Conservation (phyloP, 2,329 filamentous ascomycete species). For the Cadophora sp. region DNA sequence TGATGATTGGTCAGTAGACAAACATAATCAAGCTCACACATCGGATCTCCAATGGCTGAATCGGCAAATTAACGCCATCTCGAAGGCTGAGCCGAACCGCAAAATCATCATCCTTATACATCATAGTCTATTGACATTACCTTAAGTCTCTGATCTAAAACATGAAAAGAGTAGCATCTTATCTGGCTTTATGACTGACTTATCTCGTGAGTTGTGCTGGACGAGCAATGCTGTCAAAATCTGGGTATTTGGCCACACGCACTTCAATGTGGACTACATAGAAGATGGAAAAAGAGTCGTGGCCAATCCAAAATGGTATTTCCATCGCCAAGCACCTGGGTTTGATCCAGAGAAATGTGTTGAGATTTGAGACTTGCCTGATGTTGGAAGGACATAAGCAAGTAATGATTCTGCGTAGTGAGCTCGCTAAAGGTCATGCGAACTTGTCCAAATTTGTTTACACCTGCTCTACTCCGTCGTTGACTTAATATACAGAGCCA, state of each 20-base stretch:
- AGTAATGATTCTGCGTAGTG: neutral
- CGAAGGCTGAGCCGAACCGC: conserved; percentile 40
- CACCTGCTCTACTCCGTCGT: neutral
- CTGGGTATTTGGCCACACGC: conserved; percentile 56
- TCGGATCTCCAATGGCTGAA: conserved; percentile 49
- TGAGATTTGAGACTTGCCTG: conserved; percentile 6
- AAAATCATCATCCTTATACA: conserved; percentile 49
- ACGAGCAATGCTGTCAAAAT: conserved; percentile 43
- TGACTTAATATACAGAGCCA: too few relatives aligned
- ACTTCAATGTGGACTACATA: conserved; percentile 49
- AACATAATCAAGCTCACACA: conserved; percentile 18
- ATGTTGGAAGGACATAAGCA: neutral
- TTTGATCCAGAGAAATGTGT: conserved; percentile 21
- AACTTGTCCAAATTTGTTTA: neutral
- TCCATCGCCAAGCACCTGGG: conserved; percentile 15
- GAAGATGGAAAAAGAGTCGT: conserved; percentile 45
- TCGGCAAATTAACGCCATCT: conserved; percentile 41
- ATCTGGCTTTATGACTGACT: conserved; percentile 59
- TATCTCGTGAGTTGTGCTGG: conserved; percentile 43
- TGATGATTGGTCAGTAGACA: conserved; percentile 20
- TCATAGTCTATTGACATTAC: conserved; percentile 42
- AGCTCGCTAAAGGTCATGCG: neutral
- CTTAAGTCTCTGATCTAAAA: conserved; percentile 6
- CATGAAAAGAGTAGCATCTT: conserved; percentile 36
- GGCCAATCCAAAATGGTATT: conserved; percentile 51